Conservation (phyloP, 139 green algal genomes). For the Chlorella sp. region DNA sequence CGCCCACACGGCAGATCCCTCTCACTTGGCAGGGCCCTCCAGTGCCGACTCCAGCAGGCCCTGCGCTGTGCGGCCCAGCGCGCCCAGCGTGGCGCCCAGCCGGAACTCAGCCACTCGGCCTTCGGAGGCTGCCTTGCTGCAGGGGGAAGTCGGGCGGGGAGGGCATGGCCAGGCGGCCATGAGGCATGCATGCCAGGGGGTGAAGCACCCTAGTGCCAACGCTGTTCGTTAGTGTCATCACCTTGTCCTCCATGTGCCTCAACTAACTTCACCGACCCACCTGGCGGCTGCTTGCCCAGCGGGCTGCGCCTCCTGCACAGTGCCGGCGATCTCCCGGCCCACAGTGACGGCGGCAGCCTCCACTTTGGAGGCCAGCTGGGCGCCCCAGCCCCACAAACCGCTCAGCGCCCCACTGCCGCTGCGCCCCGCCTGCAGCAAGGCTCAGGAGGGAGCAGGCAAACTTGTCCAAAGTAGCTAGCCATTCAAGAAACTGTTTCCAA, state of each 20-base stretch:
- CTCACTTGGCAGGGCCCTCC: conserved; percentile 1
- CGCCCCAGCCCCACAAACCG: conserved; percentile 24
- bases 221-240: too few species aligned
- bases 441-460: too few species aligned
- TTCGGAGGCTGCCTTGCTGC: conserved; percentile 10
- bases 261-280: too few species aligned
- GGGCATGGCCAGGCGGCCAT: not conserved
- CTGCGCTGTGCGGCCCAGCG: conserved; percentile 1
- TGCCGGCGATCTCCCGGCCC: conserved; percentile 22
- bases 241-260: too few species aligned
- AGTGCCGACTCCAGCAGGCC: conserved; percentile 13
- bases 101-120: conserved; percentile 14
- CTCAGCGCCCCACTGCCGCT: conserved; percentile 5
- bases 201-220: too few species aligned
- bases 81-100: conserved; percentile 15
- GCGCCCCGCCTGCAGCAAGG: too few species aligned
- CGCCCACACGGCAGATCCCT: not conserved
- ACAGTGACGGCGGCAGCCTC: conserved; percentile 11
- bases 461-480: too few species aligned
- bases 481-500: too few species aligned
- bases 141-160: not conserved
- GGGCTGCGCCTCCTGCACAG: conserved; percentile 17
- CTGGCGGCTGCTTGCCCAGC: not conserved
- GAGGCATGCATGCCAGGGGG: not conserved
- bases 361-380: not conserved